These are phyloP conservation scores for Diaporthe nobilis DNA, from an alignment of 2,329 filamentous ascomycete species.

Conservation along the genomic window DNA sequence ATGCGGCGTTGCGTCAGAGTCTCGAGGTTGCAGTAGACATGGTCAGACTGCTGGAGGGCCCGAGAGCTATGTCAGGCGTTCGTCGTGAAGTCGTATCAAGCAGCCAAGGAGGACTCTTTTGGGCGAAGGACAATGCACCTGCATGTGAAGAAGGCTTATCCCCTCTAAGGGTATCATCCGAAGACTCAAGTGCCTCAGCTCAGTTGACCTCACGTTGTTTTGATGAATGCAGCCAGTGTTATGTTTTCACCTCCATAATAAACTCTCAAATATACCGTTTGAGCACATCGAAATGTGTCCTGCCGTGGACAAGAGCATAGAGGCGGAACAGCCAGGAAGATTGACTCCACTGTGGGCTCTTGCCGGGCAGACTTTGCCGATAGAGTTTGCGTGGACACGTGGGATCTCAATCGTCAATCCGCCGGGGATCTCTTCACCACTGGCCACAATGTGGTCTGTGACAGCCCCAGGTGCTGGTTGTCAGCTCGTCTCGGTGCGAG, in stretches of 20 bases:
- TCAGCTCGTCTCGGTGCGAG: constrained; percentile 9
- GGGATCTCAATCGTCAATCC: constrained; percentile 27
- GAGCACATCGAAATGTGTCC: not conserved
- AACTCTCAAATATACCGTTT: not conserved
- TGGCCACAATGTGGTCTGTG: constrained; percentile 30
- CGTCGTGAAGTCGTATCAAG: constrained; percentile 15
- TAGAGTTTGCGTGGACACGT: constrained; percentile 32
- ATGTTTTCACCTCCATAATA: not conserved
- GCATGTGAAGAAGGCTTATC: constrained; percentile 25
- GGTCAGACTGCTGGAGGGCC: not conserved
- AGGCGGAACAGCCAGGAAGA: not conserved
- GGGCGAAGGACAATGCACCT: constrained; percentile 22
- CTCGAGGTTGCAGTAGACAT: not conserved
- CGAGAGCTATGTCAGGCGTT: constrained; percentile 11
- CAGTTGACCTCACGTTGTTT: not conserved
- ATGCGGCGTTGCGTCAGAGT: constrained; percentile 16
- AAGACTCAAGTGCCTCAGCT: constrained; percentile 7
- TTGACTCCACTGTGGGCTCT: constrained; percentile 18
- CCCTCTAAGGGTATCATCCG: constrained; percentile 16
- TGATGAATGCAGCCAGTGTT: not conserved
- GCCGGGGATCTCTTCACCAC: constrained; percentile 27
- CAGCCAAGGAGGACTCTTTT: not conserved
- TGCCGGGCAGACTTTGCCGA: constrained; percentile 12
- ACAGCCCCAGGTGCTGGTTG: constrained; percentile 11
- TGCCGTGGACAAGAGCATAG: too few species aligned